Conservation (phyloP, 805 yeast genomes). For the Hanseniaspora guilliermondii region DNA sequence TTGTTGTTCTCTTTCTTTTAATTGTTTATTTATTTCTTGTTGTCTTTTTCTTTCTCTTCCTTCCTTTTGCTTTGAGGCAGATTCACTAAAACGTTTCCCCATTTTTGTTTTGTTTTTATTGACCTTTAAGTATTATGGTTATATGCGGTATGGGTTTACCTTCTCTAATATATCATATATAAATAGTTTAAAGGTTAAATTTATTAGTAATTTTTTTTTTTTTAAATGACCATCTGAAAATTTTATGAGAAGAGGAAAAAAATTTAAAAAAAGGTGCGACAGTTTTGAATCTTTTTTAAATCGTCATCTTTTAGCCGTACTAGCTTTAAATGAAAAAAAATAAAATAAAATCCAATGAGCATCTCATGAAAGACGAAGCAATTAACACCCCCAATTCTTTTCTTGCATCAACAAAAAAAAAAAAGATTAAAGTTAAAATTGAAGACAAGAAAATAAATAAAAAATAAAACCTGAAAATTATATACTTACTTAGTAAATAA, state of each 20-base stretch:
- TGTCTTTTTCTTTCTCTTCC: conserved; percentile 27
- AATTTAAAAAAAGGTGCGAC: too few relatives aligned
- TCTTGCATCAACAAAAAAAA: not conserved
- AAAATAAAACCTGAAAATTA: not conserved
- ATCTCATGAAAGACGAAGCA: not conserved
- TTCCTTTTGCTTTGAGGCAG: conserved; percentile 28
- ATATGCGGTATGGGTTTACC: not conserved
- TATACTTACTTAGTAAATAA: conserved; percentile 60
- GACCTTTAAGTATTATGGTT: not conserved
- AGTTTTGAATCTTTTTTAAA: too few relatives aligned
- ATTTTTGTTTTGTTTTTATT: conserved; percentile 13
- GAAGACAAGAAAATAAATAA: not conserved
- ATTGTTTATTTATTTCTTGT: conserved; percentile 23
- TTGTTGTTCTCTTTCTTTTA: conserved; percentile 18
- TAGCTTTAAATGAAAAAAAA: too few relatives aligned
- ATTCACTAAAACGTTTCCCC: conserved; percentile 30
- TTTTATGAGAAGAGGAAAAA: too few relatives aligned
- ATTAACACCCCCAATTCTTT: too few relatives aligned
- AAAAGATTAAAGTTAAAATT: not conserved
- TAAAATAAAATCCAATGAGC: not conserved
- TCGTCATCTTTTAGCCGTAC: too few relatives aligned
- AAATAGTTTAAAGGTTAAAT: too few relatives aligned
- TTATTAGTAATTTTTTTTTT: too few relatives aligned
- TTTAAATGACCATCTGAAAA: too few relatives aligned
- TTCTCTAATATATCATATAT: too few relatives aligned